Evolutionary conservation across 108 stramenopile genomes (phyloP).

Genomic region (Schizochytrium sp.): DNA sequence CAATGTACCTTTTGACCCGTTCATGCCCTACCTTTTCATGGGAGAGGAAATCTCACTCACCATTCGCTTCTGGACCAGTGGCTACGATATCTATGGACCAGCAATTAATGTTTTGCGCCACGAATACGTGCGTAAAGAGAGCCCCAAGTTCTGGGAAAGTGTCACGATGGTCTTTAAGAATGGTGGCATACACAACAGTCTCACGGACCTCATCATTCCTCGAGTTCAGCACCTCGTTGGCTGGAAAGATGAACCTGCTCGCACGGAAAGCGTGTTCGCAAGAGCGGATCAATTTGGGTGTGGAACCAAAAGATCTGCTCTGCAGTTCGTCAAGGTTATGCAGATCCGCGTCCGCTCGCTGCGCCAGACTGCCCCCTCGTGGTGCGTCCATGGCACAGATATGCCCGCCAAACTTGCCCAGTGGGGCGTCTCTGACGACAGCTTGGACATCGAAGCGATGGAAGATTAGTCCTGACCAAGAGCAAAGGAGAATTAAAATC

Average conservation of each 20-base stretch:
- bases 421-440: neutral
- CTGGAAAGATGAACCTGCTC: conserved; percentile 37
- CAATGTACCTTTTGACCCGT: conserved; percentile 95
- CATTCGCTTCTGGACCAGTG: conserved; percentile 86
- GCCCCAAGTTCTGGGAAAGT: conserved; percentile 95
- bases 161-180: conserved; percentile 79
- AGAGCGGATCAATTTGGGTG: neutral
- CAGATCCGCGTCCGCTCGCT: conserved; percentile 52
- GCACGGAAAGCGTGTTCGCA: conserved; percentile 20
- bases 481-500: too few relatives aligned
- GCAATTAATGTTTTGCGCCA: conserved; percentile 85
- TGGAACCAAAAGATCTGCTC: conserved; percentile 18
- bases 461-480: neutral
- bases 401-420: neutral
- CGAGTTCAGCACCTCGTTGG: conserved; percentile 39
- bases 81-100: conserved; percentile 93
- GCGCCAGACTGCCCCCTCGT: conserved; percentile 24
- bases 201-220: conserved; percentile 52
- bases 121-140: conserved; percentile 89
- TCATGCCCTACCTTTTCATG: conserved; percentile 95
- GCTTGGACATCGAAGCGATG: neutral
- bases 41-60: conserved; percentile 91
- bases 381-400: conserved; percentile 20
- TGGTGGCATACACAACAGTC: conserved; percentile 23
- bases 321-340: conserved; percentile 38